Percentiles rank a stretch among this genome's conserved stretches.
Conservation (phyloP, 2,329 filamentous ascomycete species). For the Clathrospora elynae region DNA sequence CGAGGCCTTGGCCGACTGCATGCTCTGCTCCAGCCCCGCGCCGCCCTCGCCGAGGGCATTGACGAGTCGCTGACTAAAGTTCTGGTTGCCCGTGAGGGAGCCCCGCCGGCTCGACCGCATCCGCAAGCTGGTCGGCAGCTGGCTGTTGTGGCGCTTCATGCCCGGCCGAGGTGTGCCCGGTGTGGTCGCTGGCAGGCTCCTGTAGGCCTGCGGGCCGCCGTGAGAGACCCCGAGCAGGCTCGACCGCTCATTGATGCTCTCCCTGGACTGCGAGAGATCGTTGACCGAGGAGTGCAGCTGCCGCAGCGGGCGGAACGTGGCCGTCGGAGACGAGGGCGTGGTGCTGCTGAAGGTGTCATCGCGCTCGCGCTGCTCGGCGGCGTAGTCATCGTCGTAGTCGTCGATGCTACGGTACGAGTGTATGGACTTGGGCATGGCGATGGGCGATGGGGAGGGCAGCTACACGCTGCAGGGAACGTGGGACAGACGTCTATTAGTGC, state of each 20-base stretch:
- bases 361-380: constrained; percentile 37
- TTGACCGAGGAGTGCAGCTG: constrained; percentile 43
- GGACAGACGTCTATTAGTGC: constrained; percentile 16
- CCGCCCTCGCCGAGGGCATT: constrained; percentile 61
- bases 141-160: constrained; percentile 46
- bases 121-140: constrained; percentile 37
- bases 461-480: constrained; percentile 14
- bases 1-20: constrained; percentile 68
- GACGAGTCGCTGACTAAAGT: constrained; percentile 58
- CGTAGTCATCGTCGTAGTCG: constrained; percentile 41
- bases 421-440: constrained; percentile 45
- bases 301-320: constrained; percentile 36
- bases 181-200: constrained; percentile 48
- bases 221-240: constrained; percentile 51
- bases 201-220: constrained; percentile 48
- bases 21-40: constrained; percentile 57
- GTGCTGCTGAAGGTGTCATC: constrained; percentile 42
- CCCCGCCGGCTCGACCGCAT: constrained; percentile 41
- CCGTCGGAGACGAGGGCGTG: constrained; percentile 42
- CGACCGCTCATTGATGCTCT: constrained; percentile 54
- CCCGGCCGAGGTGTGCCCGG: constrained; percentile 51
- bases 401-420: constrained; percentile 45
- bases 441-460: constrained; percentile 5
- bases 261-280: constrained; percentile 39
- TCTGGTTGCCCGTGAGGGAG: constrained; percentile 37